Evolutionary conservation across 495 filamentous ascomycete species (phyloP), one percentile per base, ranked within the genome.

Genomic region (Daldinia concentrica): DNA sequence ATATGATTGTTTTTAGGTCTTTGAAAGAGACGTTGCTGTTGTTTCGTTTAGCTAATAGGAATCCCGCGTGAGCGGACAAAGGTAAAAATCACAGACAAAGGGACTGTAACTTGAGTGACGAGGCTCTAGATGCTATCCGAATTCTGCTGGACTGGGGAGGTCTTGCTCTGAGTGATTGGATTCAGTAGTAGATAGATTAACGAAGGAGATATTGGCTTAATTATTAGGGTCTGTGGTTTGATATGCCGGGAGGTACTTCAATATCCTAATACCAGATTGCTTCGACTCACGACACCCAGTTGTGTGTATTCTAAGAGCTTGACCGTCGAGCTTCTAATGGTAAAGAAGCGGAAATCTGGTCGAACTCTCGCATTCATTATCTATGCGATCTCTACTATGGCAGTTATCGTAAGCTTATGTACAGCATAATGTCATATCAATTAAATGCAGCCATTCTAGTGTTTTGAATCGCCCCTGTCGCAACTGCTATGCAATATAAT

Each of bases 401-500:
- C 9, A 51, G 30, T 17, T 12, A 54, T 54, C 17, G 43, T 34
- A 32, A 52, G 17, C 34, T 11, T 29, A 43, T 63, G 3, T 59
- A 58, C 32, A 48, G 43, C 32, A 8, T 60, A 56, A 45, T 14
- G 9, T 8, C n/a, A 52, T 26, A 58, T 43, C 14, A 15, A 39
- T 26, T 19, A 48, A 39, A 55, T 58, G 34, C 15, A 29, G 54
- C n/a, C 15, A 11, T 7, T 32, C 32, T 30, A 36, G 24, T 39
- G 24, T 19, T 26, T n/a, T 24, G 3, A 48, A 37, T 58, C 55
- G 30, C 59, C 55, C 17, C 58, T 43, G 58, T 52, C 39, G 60
- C 64, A 56, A 34, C n/a, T 64, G 43, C 58, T 68, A 65, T 68
- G 60, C 29, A 64, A 64, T 39, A 60, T 52, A 63, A 32, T 9